Base-by-base conservation (phyloP, 148 eudicot species). In the Rheum nobile region DNA sequence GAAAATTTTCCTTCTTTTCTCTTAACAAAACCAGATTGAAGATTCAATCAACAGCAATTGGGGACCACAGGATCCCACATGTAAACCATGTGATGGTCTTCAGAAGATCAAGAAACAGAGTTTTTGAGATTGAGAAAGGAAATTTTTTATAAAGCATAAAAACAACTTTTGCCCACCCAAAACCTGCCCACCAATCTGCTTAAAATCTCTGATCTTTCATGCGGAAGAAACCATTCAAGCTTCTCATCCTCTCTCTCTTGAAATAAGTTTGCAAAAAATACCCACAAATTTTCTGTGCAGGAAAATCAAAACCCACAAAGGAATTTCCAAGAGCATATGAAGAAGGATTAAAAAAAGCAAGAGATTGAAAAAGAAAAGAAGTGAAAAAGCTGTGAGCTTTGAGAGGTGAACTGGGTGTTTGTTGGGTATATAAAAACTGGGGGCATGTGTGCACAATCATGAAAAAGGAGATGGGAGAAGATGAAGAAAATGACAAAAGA, bases 61-160 rank as follows among this genome's bases (percentile, higher is more conserved):
- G 71, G 71, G 37, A 68, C 71, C 71, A 68, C 71, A 38, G 14
- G 12, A 34, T 2, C 71, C 41, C 71, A 68, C 71, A 68, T 68
- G 71, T 38, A 68, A 68, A 38, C 71, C 71, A 68, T 68, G 39
- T 68, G 71, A 68, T 68, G 71, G 44, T 6, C 42, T 34, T 67
- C 71, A 68, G 71, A 68, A 35, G 34, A 68, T 34, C 41, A 68
- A 68, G 26, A 14, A 35, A 34, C 71, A 38, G 44, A 29, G 29
- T 41, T 39, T 71, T 24, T 71, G 38, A 65, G 70, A 65, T 65
- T 28, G 67, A 59, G 67, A 59, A 26, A 24, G 16, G 13, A 26
- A 26, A n/a, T n/a, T 5, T 28, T 26, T 24, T 59, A 26, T 12
- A 57, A 57, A 22, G 63, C 29, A 57, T 24, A 57, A 57, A 26